These are phyloP conservation scores for Myxozyma geophila DNA, from an alignment of 805 yeast species.

Conservation along the genomic window DNA sequence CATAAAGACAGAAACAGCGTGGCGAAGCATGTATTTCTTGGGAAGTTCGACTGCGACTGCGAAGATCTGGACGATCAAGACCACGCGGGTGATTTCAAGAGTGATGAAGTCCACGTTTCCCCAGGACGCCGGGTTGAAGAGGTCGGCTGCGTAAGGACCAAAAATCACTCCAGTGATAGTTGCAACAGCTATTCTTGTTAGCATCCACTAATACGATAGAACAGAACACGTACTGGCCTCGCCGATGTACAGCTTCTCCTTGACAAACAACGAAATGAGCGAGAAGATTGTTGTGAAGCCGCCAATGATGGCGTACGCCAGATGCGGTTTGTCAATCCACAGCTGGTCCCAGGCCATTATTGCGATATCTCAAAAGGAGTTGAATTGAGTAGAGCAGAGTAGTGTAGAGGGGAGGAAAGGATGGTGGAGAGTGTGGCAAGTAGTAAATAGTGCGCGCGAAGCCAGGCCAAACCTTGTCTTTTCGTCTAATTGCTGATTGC, in stretches of 20 bases:
- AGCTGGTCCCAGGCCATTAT: conserved; percentile 46
- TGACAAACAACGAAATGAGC: conserved; percentile 75
- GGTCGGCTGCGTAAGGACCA: conserved; percentile 82
- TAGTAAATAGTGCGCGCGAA: too few species aligned
- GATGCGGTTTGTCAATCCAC: conserved; percentile 67
- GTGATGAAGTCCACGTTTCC: conserved; percentile 83
- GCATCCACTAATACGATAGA: too few species aligned
- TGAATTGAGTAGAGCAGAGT: background rate
- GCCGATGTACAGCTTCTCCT: conserved; percentile 83
- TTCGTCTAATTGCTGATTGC: too few species aligned
- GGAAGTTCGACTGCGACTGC: conserved; percentile 96
- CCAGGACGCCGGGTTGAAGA: conserved; percentile 87
- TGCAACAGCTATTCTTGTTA: conserved; percentile 75
- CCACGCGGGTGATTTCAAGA: conserved; percentile 79
- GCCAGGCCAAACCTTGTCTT: too few species aligned
- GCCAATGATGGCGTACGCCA: conserved; percentile 87
- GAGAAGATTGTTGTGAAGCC: conserved; percentile 81
- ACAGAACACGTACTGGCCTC: conserved; percentile 61
- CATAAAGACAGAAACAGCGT: conserved; percentile 76
- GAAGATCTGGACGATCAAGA: conserved; percentile 83
- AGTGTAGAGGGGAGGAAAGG: too few species aligned
- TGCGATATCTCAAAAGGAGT: background rate
- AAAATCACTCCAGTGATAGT: conserved; percentile 82
- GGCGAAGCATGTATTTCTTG: conserved; percentile 81
- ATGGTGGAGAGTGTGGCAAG: too few species aligned